phyloP scores from a whole-genome alignment of 495 filamentous ascomycete species.

The Tricharina praecox region DNA sequence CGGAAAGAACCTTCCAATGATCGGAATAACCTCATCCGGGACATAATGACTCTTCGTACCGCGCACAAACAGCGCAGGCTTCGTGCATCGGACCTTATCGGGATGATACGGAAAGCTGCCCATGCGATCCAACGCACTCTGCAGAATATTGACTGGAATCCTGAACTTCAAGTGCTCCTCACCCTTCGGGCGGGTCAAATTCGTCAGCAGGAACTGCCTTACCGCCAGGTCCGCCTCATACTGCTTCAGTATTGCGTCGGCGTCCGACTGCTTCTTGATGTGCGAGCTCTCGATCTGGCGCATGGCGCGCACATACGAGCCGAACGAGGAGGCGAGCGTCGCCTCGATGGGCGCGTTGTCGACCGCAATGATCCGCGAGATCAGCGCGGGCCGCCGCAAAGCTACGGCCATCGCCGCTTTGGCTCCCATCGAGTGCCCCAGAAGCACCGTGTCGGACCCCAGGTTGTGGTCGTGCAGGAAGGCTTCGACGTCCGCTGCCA shows the following conservation, averaged over 20 bases:
- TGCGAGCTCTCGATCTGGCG: constrained; percentile 51
- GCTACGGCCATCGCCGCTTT: constrained; percentile 87
- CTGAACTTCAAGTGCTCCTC: constrained; percentile 35
- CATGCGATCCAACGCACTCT: constrained; percentile 44
- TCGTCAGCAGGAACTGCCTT: constrained; percentile 88
- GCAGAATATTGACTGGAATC: constrained; percentile 44
- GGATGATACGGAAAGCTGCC: constrained; percentile 74
- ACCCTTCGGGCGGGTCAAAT: constrained; percentile 42
- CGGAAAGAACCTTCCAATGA: constrained; percentile 82
- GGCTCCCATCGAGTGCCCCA: constrained; percentile 96
- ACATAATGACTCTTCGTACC: constrained; percentile 76
- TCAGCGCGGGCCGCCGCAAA: constrained; percentile 44
- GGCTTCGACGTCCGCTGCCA: constrained; percentile 70
- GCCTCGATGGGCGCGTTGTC: constrained; percentile 88
- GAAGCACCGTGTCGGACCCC: constrained; percentile 46
- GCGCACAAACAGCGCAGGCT: constrained; percentile 66
- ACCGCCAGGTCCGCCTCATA: constrained; percentile 65
- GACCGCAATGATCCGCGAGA: constrained; percentile 59
- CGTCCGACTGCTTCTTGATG: constrained; percentile 53
- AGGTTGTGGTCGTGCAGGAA: constrained; percentile 66
- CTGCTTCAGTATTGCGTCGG: constrained; percentile 56
- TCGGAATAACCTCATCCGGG: constrained; percentile 67
- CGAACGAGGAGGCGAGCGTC: constrained; percentile 53
- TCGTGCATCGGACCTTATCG: constrained; percentile 44
- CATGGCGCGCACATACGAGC: constrained; percentile 72